Conservation (phyloP, 352 stramenopile species). For the Halophytophthora batemanensis region DNA sequence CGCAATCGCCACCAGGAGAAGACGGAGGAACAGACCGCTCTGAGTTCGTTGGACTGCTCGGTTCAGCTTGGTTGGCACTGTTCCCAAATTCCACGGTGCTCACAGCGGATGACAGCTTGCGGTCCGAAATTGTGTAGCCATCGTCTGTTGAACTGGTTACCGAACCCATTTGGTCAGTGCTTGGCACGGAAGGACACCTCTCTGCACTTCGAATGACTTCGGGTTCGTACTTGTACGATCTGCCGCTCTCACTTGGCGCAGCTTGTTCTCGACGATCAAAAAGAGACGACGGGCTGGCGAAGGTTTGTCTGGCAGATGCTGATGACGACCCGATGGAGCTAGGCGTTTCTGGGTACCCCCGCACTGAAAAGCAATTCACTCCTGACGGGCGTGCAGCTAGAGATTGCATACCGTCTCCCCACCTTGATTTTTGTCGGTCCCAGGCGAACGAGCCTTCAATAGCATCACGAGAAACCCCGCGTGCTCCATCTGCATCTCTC, state of each 20-base stretch:
- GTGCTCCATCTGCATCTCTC: neutral
- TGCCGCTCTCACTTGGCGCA: too few species aligned
- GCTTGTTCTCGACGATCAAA: too few species aligned
- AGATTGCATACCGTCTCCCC: neutral
- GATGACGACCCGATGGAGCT: neutral
- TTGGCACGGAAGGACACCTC: too few species aligned
- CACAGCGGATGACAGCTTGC: neutral
- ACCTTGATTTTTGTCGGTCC: neutral
- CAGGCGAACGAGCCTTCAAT: neutral
- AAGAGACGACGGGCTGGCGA: too few species aligned
- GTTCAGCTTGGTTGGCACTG: constrained; percentile 15
- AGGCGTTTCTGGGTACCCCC: neutral
- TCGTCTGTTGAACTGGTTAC: neutral
- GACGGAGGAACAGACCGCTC: constrained; percentile 9
- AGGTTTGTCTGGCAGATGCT: too few species aligned
- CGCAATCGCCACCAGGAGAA: constrained; percentile 1
- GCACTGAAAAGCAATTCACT: neutral
- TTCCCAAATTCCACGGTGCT: neutral
- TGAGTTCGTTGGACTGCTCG: constrained; percentile 19
- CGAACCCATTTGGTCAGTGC: too few species aligned
- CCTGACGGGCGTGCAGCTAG: neutral
- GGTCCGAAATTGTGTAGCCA: neutral
- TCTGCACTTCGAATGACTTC: too few species aligned
- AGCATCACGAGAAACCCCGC: neutral
- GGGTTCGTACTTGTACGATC: too few species aligned